These are phyloP conservation scores for Populus davidiana DNA, from an alignment of 345 rosid genomes.

Conservation along the genomic window DNA sequence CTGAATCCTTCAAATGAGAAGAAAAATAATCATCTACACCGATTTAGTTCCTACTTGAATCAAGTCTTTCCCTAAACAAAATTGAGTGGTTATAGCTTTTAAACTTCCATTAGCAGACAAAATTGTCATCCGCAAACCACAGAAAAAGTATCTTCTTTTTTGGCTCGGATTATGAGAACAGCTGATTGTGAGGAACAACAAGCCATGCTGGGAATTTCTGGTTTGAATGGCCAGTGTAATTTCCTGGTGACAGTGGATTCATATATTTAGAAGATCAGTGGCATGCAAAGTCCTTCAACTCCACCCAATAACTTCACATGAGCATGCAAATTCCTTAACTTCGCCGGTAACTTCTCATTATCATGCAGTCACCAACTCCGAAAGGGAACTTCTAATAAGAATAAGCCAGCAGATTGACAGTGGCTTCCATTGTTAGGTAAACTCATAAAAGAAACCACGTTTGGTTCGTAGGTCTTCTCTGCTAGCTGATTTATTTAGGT, in stretches of 20 bases:
- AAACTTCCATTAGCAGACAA: background rate
- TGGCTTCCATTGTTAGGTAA: background rate
- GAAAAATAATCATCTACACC: background rate
- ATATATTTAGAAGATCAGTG: background rate
- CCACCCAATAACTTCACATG: background rate
- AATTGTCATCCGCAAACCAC: background rate
- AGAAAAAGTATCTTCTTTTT: background rate
- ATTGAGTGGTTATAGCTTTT: background rate
- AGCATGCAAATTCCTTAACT: background rate
- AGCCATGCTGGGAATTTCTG: background rate
- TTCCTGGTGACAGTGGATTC: background rate
- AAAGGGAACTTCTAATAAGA: background rate
- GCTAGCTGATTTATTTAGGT: background rate
- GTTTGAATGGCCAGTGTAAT: background rate
- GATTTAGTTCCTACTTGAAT: background rate
- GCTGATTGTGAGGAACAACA: background rate
- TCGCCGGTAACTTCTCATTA: background rate
- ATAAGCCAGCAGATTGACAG: background rate
- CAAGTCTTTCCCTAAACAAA: background rate
- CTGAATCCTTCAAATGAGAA: background rate
- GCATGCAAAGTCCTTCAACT: background rate
- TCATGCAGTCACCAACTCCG: background rate
- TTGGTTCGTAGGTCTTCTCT: background rate
- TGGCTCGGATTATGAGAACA: background rate
- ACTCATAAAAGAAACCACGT: background rate